Evolutionary conservation across 768 basidiomycete species (phyloP).

Genomic region (Amanita rubescens): DNA sequence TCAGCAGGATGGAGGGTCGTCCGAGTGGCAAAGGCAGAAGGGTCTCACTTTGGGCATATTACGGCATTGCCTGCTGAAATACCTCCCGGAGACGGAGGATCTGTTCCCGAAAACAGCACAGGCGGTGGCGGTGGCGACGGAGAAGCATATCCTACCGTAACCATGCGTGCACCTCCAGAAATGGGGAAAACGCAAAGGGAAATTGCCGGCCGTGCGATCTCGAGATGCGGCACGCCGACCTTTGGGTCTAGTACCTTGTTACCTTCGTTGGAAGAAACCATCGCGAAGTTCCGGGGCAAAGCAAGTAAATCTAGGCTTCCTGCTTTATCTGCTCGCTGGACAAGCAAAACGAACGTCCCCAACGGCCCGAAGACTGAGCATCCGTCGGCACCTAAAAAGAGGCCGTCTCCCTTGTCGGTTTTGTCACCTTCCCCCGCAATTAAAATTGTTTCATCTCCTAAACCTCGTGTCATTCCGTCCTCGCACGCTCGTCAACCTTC

Average conservation of each 20-base stretch:
- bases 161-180: slow-evolving; percentile 1
- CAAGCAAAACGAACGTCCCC: neutral
- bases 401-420: slow-evolving; percentile 18
- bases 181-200: slow-evolving; percentile 22
- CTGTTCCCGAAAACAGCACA: slow-evolving; percentile 16
- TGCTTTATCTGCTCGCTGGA: slow-evolving; percentile 1
- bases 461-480: neutral
- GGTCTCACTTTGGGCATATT: slow-evolving; percentile 65
- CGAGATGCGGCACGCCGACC: slow-evolving; percentile 54
- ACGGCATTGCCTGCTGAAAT: slow-evolving; percentile 56
- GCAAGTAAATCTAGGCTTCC: slow-evolving; percentile 6
- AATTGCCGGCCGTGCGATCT: slow-evolving; percentile 36
- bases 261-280: slow-evolving; percentile 37
- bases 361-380: neutral
- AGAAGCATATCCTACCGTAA: neutral
- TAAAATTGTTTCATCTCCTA: slow-evolving; percentile 4
- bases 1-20: slow-evolving; percentile 58
- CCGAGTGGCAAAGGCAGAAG: slow-evolving; percentile 48
- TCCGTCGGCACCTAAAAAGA: slow-evolving; percentile 16
- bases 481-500: neutral
- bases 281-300: slow-evolving; percentile 29
- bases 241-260: slow-evolving; percentile 48
- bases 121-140: slow-evolving; percentile 14
- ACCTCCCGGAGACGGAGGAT: slow-evolving; percentile 25
- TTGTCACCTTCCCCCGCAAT: slow-evolving; percentile 12